Evolutionary conservation across 2,329 filamentous ascomycete species (phyloP), one percentile per base, ranked within the genome.

Genomic region (Tolypocladium album): DNA sequence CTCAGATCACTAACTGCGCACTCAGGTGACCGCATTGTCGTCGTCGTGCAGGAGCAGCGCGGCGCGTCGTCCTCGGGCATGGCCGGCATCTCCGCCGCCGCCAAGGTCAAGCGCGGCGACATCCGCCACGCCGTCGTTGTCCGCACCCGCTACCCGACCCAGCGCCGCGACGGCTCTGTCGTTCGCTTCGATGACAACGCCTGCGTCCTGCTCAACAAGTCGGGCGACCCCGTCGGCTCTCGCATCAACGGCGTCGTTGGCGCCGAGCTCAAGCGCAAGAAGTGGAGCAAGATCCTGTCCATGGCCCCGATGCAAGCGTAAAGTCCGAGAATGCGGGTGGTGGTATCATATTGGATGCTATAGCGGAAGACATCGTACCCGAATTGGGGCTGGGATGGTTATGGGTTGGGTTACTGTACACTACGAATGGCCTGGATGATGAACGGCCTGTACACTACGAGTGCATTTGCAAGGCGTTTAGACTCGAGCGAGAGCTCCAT

Each of bases 201-300:
- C 56, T 99, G 94, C 73, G 94, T 99, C 55, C 80, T 99, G 67
- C 89, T 99, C 74, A 97, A 95, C 79, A 99, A 97, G 83, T 83
- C 90, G 12, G 95, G 94, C 52, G 94, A 99, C 73, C 94, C 94
- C 31, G 90, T 99, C 67, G 94, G 94, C 58, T 92, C 89, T 20
- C 88, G 94, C 72, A 84, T 97, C 79, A 96, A 91, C 75, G 91
- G 92, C 65, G 85, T 97, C 53, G 94, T 99, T 53, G 94, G 92
- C 61, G 83, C 87, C 38, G 94, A 99, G 79, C 76, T 99, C 74
- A 87, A 90, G 72, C 85, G 90, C 72, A 94, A 90, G 82, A 88
- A 96, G 78, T 99, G 94, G 94, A 96, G 92, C 69, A 99, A 97
- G 84, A 97, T 99, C 69, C 76, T 99, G 72, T 96, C 90, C 67